A percentile compares a stretch with the other conserved stretches of the same genome.
Conservation (phyloP, 2,329 filamentous ascomycete species). For the Monosporascus sp. region DNA sequence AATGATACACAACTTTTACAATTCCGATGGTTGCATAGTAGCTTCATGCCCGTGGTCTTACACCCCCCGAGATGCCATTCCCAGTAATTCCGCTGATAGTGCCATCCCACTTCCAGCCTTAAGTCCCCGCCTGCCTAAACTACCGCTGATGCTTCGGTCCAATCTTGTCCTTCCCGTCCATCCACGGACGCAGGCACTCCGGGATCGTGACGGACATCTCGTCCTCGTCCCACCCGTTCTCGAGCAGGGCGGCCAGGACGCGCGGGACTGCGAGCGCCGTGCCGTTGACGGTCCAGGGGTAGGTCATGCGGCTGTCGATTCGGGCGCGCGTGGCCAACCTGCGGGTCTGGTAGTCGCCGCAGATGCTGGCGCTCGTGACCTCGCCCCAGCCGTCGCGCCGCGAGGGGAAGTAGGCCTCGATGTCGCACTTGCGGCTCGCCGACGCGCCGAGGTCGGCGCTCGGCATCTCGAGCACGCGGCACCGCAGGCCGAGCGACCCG, state of each 20-base stretch:
- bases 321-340: conserved; percentile 72
- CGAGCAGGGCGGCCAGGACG: conserved; percentile 81
- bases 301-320: conserved; percentile 48
- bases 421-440: conserved; percentile 81
- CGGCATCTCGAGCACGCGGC: conserved; percentile 91
- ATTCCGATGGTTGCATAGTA: too few species aligned
- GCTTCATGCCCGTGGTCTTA: too few species aligned
- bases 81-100: too few species aligned
- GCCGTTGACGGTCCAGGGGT: conserved; percentile 88
- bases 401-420: conserved; percentile 91
- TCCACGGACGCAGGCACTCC: conserved; percentile 73
- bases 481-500: conserved; percentile 69
- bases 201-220: conserved; percentile 67
- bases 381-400: conserved; percentile 86
- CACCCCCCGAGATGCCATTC: background rate
- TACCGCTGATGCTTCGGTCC: conserved; percentile 30
- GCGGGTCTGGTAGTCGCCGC: conserved; percentile 89
- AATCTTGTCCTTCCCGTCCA: conserved; percentile 71
- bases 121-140: background rate
- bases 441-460: conserved; percentile 82
- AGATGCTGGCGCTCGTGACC: conserved; percentile 84
- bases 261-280: conserved; percentile 89
- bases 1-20: background rate
- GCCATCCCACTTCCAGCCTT: background rate
- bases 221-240: conserved; percentile 81